Percentiles rank a stretch among this genome's conserved stretches.
These are phyloP conservation scores for Alternaria panax DNA, from an alignment of 2,329 filamentous ascomycete genomes.

Conservation along the genomic window DNA sequence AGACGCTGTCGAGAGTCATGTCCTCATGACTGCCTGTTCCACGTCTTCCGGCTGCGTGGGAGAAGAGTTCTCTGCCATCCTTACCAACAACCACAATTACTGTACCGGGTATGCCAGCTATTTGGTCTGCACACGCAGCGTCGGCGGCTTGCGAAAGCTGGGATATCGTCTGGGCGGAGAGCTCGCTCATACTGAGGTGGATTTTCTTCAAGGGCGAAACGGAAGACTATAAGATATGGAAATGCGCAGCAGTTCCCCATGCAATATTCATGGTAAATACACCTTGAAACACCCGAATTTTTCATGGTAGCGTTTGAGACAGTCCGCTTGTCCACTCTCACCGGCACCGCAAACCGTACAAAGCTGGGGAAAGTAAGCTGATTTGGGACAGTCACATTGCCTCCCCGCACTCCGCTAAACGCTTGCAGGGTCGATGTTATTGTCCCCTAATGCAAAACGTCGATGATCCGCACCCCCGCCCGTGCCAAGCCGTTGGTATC, in stretches of 20 bases:
- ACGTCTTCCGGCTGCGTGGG: not conserved
- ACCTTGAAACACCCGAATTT: not conserved
- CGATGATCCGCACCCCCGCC: not conserved
- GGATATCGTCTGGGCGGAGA: not conserved
- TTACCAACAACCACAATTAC: not conserved
- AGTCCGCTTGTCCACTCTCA: not conserved
- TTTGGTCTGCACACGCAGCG: not conserved
- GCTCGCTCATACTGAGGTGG: not conserved
- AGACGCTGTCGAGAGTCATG: constrained; percentile 3
- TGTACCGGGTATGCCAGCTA: not conserved
- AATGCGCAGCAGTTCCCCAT: not conserved
- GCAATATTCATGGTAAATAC: not conserved
- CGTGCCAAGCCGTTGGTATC: constrained; percentile 1
- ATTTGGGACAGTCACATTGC: not conserved
- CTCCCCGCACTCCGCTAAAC: not conserved
- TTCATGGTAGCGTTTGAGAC: not conserved
- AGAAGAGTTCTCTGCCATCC: constrained; percentile 4
- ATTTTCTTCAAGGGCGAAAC: not conserved
- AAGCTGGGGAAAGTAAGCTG: not conserved
- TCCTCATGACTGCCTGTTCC: not conserved
- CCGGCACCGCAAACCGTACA: constrained; percentile 2
- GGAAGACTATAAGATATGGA: not conserved
- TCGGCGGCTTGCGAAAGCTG: not conserved
- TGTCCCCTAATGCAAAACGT: not conserved
- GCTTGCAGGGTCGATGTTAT: not conserved